These are phyloP conservation scores for Psilocybe cubensis DNA, from an alignment of 768 basidiomycete genomes.

Conservation along the genomic window DNA sequence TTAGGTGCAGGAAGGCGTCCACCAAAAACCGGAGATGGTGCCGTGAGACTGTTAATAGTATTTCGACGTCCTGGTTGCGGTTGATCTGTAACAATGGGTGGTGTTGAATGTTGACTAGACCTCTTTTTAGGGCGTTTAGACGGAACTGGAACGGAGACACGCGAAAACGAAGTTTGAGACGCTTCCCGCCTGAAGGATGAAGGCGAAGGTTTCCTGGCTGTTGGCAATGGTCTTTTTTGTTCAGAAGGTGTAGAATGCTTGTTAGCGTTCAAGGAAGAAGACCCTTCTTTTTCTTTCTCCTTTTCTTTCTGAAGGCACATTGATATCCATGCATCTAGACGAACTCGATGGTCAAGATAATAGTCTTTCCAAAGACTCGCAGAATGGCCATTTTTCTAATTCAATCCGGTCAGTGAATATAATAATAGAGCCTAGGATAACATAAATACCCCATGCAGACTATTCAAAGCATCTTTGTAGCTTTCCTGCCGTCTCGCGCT, in stretches of 20 bases:
- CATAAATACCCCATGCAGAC: slow-evolving; percentile 58
- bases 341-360: slow-evolving; percentile 69
- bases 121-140: slow-evolving; percentile 27
- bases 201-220: slow-evolving; percentile 44
- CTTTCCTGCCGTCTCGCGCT: slow-evolving; percentile 45
- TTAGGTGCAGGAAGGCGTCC: slow-evolving; percentile 62
- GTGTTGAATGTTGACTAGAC: slow-evolving; percentile 26
- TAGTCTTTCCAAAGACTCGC: slow-evolving; percentile 82
- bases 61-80: slow-evolving; percentile 38
- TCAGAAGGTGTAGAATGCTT: slow-evolving; percentile 14
- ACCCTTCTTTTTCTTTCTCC: no score
- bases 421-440: neutral
- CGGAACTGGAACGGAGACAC: slow-evolving; percentile 21
- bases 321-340: slow-evolving; percentile 53
- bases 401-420: slow-evolving; percentile 20
- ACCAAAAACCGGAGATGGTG: slow-evolving; percentile 50
- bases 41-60: slow-evolving; percentile 66
- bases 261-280: neutral
- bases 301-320: slow-evolving; percentile 35
- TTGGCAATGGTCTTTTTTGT: slow-evolving; percentile 28
- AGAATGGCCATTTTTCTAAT: slow-evolving; percentile 51
- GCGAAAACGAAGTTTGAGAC: slow-evolving; percentile 21
- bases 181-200: slow-evolving; percentile 40
- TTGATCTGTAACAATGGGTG: slow-evolving; percentile 21
- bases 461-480: slow-evolving; percentile 70